Evolutionary conservation across 495 filamentous ascomycete genomes (phyloP), one percentile per base, ranked within the genome.

Genomic region (Penicillium arizonense): DNA sequence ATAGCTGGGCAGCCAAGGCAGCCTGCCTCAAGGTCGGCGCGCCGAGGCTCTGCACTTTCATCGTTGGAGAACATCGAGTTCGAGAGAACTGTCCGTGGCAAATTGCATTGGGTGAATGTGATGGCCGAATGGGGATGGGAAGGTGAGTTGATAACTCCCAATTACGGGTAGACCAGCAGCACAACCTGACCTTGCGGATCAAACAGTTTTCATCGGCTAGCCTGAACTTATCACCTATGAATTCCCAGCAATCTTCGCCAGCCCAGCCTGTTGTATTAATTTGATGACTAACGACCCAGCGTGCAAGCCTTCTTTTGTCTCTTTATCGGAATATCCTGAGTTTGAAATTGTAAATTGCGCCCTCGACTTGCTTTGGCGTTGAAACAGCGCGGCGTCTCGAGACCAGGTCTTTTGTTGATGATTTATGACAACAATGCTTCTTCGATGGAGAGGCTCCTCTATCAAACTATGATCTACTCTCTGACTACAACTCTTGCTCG

Each of bases 91-190:
- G 83, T 91, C 13, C 76, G 82, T 47, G 87, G 88, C 11, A 71
- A 74, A 33, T 70, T 87, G 55, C 88, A 91, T 66, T 91, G 88
- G 88, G 77, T 87, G 11, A 84, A 86, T 49, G 85, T 91, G 40
- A 91, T 91, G 88, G 81, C 82, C 53, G 87, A 90, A 52, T 88
- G 83, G 83, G 73, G 78, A 13, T 91, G 88, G 88, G 88, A 91
- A 79, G 83, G 86, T 89, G 72, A 70, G 77, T 34, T 54, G 28
- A 14, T 26, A 30, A 21, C 37, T 30, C 2, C 20, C 20, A 10
- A 24, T 24, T 12, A 0, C 10, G 6, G 14, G n/a, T 8, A 34
- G 5, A 1, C n/a, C 3, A 1, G 13, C 5, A 34, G 5, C 5
- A 20, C 16, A 16, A 14, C 8, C 47, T 42, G 30, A 50, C 37